These are phyloP conservation scores for Cladosporium austrohemisphaericum DNA, from an alignment of 2,329 filamentous ascomycete genomes.

Conservation along the genomic window DNA sequence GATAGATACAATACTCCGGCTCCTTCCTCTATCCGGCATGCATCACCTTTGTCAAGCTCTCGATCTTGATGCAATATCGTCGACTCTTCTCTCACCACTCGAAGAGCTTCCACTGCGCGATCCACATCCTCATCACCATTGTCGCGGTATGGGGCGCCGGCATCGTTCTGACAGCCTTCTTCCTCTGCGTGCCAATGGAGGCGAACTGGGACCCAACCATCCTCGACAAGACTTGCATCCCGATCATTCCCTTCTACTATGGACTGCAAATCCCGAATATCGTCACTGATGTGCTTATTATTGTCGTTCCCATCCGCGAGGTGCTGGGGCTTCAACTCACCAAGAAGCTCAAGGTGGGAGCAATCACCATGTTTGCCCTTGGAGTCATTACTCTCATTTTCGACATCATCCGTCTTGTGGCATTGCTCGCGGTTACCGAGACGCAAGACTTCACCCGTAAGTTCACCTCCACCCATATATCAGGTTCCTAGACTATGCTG, in stretches of 20 bases:
- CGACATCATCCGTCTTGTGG: conserved; percentile 18
- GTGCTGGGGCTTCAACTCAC: conserved; percentile 12
- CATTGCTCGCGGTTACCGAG: conserved; percentile 12
- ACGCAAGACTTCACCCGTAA: conserved; percentile 17
- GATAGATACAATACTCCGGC: conserved; percentile 17
- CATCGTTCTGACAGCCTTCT: conserved; percentile 16
- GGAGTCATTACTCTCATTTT: conserved; percentile 14
- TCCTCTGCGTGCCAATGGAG: conserved; percentile 17
- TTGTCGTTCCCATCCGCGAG: conserved; percentile 17
- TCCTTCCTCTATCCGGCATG: conserved; percentile 19
- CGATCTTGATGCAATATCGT: conserved; percentile 18
- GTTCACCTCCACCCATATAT: not conserved
- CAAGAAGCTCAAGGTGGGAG: conserved; percentile 14
- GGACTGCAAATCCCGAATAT: conserved; percentile 22
- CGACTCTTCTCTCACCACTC: conserved; percentile 17
- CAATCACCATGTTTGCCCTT: conserved; percentile 12
- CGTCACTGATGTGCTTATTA: conserved; percentile 18
- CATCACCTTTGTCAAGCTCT: conserved; percentile 18
- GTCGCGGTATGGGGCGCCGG: conserved; percentile 17
- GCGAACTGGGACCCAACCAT: conserved; percentile 13
- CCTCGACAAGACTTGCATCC: conserved; percentile 10
- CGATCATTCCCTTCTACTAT: conserved; percentile 19
- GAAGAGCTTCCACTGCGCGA: conserved; percentile 14
- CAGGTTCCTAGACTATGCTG: not conserved
- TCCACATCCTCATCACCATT: conserved; percentile 14